phyloP scores from a whole-genome alignment of 768 basidiomycete species.

The Rhizopogon salebrosus region DNA sequence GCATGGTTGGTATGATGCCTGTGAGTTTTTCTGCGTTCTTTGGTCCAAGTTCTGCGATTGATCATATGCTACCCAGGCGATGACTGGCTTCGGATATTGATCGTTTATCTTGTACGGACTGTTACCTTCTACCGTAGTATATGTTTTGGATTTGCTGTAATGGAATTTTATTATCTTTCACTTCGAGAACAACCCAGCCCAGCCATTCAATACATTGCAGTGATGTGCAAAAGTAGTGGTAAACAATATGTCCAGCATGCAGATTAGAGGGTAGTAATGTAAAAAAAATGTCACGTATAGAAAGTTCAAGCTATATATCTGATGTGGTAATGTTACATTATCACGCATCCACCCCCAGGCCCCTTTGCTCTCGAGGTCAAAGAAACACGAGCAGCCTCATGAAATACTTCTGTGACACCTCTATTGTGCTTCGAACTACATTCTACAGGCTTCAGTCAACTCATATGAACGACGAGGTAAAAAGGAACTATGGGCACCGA shows the following conservation, averaged over 20 bases:
- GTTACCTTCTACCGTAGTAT: constrained; percentile 20
- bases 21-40: constrained; percentile 34
- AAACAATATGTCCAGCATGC: neutral
- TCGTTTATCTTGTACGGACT: constrained; percentile 16
- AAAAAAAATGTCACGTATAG: constrained; percentile 1
- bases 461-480: neutral
- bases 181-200: too few relatives aligned
- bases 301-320: neutral
- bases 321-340: constrained; percentile 37
- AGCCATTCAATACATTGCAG: too few relatives aligned
- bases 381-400: constrained; percentile 85
- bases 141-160: constrained; percentile 20
- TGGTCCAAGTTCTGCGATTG: too few relatives aligned
- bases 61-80: constrained; percentile 34
- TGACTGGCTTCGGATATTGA: constrained; percentile 59
- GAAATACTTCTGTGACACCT: constrained; percentile 89
- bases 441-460: constrained; percentile 43
- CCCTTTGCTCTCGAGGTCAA: constrained; percentile 71
- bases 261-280: constrained; percentile 1
- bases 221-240: neutral
- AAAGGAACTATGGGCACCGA: constrained; percentile 53
- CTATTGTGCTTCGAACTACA: constrained; percentile 97
- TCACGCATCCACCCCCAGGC: constrained; percentile 48
- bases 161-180: constrained; percentile 8
- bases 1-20: constrained; percentile 50